Conservation (phyloP, 305 asterid species). For the Solanum hybrid region DNA sequence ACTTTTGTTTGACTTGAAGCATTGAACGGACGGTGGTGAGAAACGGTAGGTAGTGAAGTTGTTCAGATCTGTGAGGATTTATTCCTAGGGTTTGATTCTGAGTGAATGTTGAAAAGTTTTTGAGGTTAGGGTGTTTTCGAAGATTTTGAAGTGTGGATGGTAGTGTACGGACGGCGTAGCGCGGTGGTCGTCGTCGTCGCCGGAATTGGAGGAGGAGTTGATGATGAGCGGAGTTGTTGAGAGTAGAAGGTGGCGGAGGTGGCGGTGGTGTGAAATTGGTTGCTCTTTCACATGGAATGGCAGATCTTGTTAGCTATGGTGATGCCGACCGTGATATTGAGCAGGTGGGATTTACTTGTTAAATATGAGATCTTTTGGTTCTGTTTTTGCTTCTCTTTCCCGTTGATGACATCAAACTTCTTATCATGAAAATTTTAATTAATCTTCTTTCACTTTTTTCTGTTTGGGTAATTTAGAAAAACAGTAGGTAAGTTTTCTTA, state of each 20-base stretch:
- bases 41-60: conserved; percentile 2
- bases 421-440: neutral
- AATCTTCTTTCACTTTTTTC: neutral
- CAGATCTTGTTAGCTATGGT: conserved; percentile 90
- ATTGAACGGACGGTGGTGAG: neutral
- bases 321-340: conserved; percentile 80
- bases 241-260: conserved; percentile 48
- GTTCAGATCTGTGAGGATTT: conserved; percentile 18
- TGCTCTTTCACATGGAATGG: conserved; percentile 89
- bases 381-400: neutral
- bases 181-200: conserved; percentile 28
- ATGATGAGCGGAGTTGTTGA: conserved; percentile 61
- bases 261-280: conserved; percentile 71
- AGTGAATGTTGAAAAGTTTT: conserved; percentile 18
- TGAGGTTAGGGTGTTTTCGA: conserved; percentile 6
- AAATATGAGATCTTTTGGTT: neutral
- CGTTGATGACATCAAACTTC: neutral
- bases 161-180: conserved; percentile 43
- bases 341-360: conserved; percentile 43
- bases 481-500: neutral
- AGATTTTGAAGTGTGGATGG: conserved; percentile 41
- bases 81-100: neutral
- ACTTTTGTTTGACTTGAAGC: conserved; percentile 14
- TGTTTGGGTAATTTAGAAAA: neutral
- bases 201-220: conserved; percentile 17